Evolutionary conservation across 352 stramenopile genomes (phyloP).

Genomic region (Aphanomyces stellatus): DNA sequence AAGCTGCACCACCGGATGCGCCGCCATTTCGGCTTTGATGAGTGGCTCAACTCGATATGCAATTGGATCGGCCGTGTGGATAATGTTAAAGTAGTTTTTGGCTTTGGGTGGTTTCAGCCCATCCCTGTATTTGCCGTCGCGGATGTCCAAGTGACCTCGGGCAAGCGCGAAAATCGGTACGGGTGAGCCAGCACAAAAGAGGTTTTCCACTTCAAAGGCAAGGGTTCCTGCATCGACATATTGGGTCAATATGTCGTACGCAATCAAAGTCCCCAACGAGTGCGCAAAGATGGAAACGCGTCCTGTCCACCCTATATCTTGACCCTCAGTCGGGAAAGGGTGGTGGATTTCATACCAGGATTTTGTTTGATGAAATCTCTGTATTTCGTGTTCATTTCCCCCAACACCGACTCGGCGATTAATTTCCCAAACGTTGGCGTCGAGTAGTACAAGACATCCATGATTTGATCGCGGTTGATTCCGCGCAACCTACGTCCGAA

Average conservation of each 20-base stretch:
- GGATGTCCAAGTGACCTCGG: conserved; percentile 81
- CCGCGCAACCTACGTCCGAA: conserved; percentile 57
- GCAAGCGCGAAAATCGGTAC: conserved; percentile 89
- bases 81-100: conserved; percentile 91
- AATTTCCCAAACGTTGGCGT: conserved; percentile 85
- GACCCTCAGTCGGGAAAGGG: neutral
- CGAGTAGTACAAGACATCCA: conserved; percentile 91
- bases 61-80: conserved; percentile 91
- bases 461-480: conserved; percentile 91
- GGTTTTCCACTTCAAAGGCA: conserved; percentile 80
- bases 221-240: conserved; percentile 57
- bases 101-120: conserved; percentile 66
- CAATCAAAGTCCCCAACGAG: conserved; percentile 85
- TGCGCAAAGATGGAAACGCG: conserved; percentile 87
- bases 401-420: conserved; percentile 86
- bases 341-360: conserved; percentile 24
- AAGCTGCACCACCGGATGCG: too few relatives aligned
- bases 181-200: conserved; percentile 81
- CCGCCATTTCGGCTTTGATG: neutral
- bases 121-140: conserved; percentile 30
- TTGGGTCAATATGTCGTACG: conserved; percentile 89
- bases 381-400: conserved; percentile 86
- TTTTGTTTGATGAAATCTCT: conserved; percentile 83
- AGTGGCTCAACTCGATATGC: conserved; percentile 90
- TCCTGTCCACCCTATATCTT: conserved; percentile 53